Conservation (phyloP, 352 stramenopile species). For the Phytophthora multivora region DNA sequence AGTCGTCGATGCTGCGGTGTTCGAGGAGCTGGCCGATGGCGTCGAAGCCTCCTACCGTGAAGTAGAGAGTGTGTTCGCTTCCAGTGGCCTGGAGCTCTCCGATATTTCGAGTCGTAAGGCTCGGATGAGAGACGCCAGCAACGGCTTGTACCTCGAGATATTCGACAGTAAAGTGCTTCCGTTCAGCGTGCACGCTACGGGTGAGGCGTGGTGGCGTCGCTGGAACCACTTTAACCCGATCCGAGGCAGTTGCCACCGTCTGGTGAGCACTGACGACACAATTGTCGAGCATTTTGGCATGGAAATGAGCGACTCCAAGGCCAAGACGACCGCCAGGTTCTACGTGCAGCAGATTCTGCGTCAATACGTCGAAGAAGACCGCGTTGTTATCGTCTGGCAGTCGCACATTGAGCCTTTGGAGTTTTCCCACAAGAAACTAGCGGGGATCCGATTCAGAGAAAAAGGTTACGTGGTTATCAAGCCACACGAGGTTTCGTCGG, state of each 20-base stretch:
- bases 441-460: conserved; percentile 45
- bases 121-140: conserved; percentile 26
- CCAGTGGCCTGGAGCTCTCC: conserved; percentile 17
- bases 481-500: conserved; percentile 23
- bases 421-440: conserved; percentile 52
- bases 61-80: conserved; percentile 35
- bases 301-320: conserved; percentile 58
- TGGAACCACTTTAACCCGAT: conserved; percentile 45
- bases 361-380: conserved; percentile 54
- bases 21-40: conserved; percentile 31
- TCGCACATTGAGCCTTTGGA: conserved; percentile 63
- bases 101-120: conserved; percentile 26
- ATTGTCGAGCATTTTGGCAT: conserved; percentile 53
- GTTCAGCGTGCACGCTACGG: conserved; percentile 38
- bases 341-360: conserved; percentile 60
- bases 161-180: conserved; percentile 47
- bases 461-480: conserved; percentile 68
- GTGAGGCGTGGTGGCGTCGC: conserved; percentile 44
- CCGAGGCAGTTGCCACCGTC: conserved; percentile 19
- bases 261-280: conserved; percentile 33
- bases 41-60: conserved; percentile 36
- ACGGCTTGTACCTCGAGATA: conserved; percentile 45
- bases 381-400: conserved; percentile 63
- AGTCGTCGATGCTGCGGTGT: conserved; percentile 23
- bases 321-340: conserved; percentile 46